Evolutionary conservation across 2,329 filamentous ascomycete genomes (phyloP).

Genomic region (Ascochyta clinopodiicola): DNA sequence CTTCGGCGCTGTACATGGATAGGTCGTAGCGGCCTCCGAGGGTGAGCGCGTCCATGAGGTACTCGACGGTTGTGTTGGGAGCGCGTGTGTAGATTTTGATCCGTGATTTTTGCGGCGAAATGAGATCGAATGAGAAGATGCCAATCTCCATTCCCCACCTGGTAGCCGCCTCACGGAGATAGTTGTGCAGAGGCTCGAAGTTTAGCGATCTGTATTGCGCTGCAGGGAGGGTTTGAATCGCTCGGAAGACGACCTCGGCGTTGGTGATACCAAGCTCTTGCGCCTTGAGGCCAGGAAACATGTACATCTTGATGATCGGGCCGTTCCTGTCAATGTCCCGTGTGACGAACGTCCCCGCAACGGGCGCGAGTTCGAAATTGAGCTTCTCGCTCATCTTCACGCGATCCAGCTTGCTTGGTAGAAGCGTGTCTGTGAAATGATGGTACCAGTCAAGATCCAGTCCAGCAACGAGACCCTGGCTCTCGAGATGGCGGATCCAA

Average conservation of each 20-base stretch:
- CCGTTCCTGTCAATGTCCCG: conserved; percentile 14
- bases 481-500: conserved; percentile 16
- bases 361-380: conserved; percentile 18
- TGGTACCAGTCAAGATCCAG: conserved; percentile 21
- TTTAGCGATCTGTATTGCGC: neutral
- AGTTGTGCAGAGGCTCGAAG: neutral
- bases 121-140: conserved; percentile 20
- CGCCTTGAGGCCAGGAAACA: conserved; percentile 17
- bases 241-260: conserved; percentile 10
- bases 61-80: conserved; percentile 16
- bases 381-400: conserved; percentile 14
- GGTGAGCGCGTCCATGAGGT: conserved; percentile 20
- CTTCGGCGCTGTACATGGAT: conserved; percentile 19
- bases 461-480: conserved; percentile 14
- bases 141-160: conserved; percentile 13
- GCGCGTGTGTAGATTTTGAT: conserved; percentile 21
- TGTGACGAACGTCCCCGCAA: conserved; percentile 22
- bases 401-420: conserved; percentile 15
- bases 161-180: neutral
- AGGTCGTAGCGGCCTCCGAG: conserved; percentile 15
- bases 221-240: conserved; percentile 1
- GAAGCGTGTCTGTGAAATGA: conserved; percentile 9
- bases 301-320: conserved; percentile 20
- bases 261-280: conserved; percentile 17
- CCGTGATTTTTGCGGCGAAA: conserved; percentile 15